Percentiles rank a stretch among this genome's conserved stretches.
These are phyloP conservation scores for Lachnellula subtilissima DNA, from an alignment of 2,329 filamentous ascomycete species.

Conservation along the genomic window DNA sequence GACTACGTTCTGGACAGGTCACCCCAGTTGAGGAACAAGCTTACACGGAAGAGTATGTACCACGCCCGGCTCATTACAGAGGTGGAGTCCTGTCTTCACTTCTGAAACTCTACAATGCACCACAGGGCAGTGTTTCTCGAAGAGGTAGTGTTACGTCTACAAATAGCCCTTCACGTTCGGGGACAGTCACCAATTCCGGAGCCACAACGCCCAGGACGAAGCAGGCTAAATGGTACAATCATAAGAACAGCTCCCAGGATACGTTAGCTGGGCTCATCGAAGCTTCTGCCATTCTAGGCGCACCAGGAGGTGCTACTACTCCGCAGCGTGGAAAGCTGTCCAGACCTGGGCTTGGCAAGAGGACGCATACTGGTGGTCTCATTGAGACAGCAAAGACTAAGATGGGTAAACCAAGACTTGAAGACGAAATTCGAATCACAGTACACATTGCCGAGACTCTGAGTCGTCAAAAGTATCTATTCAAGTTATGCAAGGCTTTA, in stretches of 20 bases:
- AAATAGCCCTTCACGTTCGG: slow-evolving; percentile 29
- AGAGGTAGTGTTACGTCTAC: slow-evolving; percentile 31
- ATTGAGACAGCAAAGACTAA: slow-evolving; percentile 21
- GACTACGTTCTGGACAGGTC: slow-evolving; percentile 39
- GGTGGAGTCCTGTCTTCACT: slow-evolving; percentile 70
- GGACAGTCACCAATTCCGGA: slow-evolving; percentile 35
- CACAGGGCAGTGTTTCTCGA: slow-evolving; percentile 30
- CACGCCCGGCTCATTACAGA: slow-evolving; percentile 62
- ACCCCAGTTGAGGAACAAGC: slow-evolving; percentile 38
- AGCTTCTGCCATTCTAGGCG: slow-evolving; percentile 49
- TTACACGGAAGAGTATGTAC: slow-evolving; percentile 60
- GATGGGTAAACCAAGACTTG: slow-evolving; percentile 26
- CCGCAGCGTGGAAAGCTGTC: slow-evolving; percentile 29
- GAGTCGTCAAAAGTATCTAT: slow-evolving; percentile 74
- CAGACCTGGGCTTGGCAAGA: slow-evolving; percentile 26
- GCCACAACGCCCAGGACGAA: slow-evolving; percentile 31
- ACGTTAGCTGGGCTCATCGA: slow-evolving; percentile 49
- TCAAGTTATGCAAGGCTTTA: slow-evolving; percentile 77
- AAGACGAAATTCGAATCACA: slow-evolving; percentile 43
- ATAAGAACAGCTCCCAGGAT: slow-evolving; percentile 40
- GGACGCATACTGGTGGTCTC: slow-evolving; percentile 23
- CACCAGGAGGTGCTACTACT: slow-evolving; percentile 37
- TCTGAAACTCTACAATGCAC: slow-evolving; percentile 62
- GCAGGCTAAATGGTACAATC: slow-evolving; percentile 33
- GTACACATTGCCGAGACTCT: slow-evolving; percentile 64